A percentile compares a stretch with the other conserved stretches of the same genome.
Conservation (phyloP, 176 grass and related monocot genomes). For the Oryza punctata region DNA sequence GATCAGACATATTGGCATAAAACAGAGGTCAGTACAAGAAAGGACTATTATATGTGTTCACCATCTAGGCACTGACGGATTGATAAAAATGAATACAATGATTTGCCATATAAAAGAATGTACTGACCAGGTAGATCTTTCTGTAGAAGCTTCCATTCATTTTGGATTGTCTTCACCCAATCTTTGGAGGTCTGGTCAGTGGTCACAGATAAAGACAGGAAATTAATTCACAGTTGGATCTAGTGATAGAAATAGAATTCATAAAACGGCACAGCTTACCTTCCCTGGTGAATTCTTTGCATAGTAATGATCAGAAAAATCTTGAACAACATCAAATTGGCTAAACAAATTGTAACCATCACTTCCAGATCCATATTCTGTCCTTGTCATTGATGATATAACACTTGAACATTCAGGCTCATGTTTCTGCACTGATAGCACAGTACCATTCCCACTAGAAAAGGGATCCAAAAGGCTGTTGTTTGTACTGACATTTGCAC, state of each 20-base stretch:
- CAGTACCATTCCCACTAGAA: conserved; percentile 41
- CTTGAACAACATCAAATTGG: conserved; percentile 66
- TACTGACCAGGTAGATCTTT: conserved; percentile 69
- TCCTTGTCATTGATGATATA: not conserved
- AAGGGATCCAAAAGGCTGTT: conserved; percentile 47
- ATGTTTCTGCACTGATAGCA: conserved; percentile 36
- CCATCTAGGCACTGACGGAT: conserved; percentile 18
- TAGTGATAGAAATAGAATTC: conserved; percentile 28
- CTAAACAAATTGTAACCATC: conserved; percentile 42
- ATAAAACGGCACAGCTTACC: conserved; percentile 32
- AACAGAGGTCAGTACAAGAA: not conserved
- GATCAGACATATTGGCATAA: not conserved
- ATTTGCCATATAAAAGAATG: conserved; percentile 26
- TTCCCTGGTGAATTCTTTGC: conserved; percentile 48
- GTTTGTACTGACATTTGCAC: conserved; percentile 19
- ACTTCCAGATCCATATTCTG: conserved; percentile 42
- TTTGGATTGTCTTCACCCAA: conserved; percentile 64
- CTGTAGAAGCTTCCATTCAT: conserved; percentile 76
- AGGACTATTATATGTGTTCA: not conserved
- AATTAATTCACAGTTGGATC: conserved; percentile 3
- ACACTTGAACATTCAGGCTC: conserved; percentile 43
- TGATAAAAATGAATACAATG: conserved; percentile 3
- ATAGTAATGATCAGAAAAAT: conserved; percentile 74
- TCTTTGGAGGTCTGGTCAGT: conserved; percentile 65
- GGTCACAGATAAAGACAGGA: conserved; percentile 31